phyloP scores from a whole-genome alignment of 768 basidiomycete species.

The Lenzites betulinus region DNA sequence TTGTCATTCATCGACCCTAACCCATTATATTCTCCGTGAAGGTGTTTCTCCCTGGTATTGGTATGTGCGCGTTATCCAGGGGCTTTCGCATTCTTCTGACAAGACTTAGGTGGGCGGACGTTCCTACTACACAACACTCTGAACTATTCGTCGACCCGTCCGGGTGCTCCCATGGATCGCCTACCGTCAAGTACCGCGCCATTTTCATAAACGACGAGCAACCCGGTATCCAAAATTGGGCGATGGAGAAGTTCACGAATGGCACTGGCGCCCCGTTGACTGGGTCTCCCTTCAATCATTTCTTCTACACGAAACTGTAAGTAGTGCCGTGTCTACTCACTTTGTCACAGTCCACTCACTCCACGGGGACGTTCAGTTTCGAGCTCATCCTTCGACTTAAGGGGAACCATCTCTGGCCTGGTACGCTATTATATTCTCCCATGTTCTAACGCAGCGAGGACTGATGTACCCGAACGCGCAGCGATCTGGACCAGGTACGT shows the following conservation, averaged over 20 bases:
- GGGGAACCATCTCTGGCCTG: slow-evolving; percentile 72
- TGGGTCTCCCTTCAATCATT: slow-evolving; percentile 60
- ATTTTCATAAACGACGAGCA: slow-evolving; percentile 80
- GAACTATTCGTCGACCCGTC: slow-evolving; percentile 48
- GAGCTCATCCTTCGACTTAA: slow-evolving; percentile 67
- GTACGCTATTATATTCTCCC: background rate
- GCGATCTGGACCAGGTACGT: slow-evolving; percentile 41
- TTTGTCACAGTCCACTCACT: background rate
- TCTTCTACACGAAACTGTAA: slow-evolving; percentile 59
- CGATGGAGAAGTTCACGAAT: slow-evolving; percentile 65
- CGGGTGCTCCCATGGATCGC: slow-evolving; percentile 53
- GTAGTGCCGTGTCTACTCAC: slow-evolving; percentile 20
- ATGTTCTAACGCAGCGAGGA: too few species aligned
- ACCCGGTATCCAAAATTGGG: slow-evolving; percentile 72
- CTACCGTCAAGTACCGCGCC: slow-evolving; percentile 70
- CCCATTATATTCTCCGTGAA: slow-evolving; percentile 20
- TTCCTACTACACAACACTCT: slow-evolving; percentile 54
- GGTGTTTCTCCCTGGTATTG: slow-evolving; percentile 74
- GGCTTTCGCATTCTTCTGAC: background rate
- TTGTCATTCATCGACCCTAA: background rate
- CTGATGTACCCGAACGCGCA: background rate
- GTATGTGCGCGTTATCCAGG: slow-evolving; percentile 34
- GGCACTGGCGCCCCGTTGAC: slow-evolving; percentile 52
- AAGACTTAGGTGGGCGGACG: slow-evolving; percentile 67
- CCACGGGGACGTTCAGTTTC: slow-evolving; percentile 42